Percentiles rank a stretch among this genome's conserved stretches.
Evolutionary conservation across 1,284 basidiomycete genomes (phyloP).

Genomic region (Sporisorium exsertum): DNA sequence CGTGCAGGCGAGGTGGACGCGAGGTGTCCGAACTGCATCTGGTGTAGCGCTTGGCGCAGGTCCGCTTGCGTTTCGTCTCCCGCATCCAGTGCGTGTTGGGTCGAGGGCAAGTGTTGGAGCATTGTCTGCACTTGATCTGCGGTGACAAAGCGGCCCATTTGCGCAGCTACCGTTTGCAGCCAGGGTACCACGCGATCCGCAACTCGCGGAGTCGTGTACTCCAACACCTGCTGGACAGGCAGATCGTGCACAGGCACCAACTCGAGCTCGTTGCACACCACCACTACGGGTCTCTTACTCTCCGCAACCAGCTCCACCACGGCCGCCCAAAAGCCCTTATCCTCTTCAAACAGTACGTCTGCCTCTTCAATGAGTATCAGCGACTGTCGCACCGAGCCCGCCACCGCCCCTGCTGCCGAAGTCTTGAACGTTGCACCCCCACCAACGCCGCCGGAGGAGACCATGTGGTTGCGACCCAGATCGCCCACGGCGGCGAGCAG

Average conservation of each 20-base stretch:
- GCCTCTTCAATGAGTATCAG: constrained; percentile 96
- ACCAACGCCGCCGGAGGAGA: constrained; percentile 52
- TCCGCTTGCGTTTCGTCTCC: constrained; percentile 70
- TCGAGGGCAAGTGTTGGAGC: constrained; percentile 7
- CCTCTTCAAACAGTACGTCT: constrained; percentile 90
- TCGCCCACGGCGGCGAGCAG: constrained; percentile 88
- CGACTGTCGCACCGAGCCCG: constrained; percentile 77
- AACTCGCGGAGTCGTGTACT: constrained; percentile 36
- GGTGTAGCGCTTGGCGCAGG: constrained; percentile 75
- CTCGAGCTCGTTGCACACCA: constrained; percentile 63
- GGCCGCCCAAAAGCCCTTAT: constrained; percentile 90
- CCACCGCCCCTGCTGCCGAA: background rate
- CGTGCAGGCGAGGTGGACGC: background rate
- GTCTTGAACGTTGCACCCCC: constrained; percentile 45
- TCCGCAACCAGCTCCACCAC: constrained; percentile 59
- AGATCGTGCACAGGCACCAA: constrained; percentile 43
- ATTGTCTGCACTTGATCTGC: background rate
- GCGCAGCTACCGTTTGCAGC: constrained; percentile 23
- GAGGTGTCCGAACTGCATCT: constrained; percentile 73
- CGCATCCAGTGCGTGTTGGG: background rate
- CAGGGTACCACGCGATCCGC: constrained; percentile 63
- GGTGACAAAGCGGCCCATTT: constrained; percentile 3
- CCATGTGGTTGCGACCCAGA: constrained; percentile 81
- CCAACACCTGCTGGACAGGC: constrained; percentile 49
- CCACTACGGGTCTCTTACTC: constrained; percentile 62